phyloP scores from a whole-genome alignment of 2,329 filamentous ascomycete species.

The Claviceps digitariae region DNA sequence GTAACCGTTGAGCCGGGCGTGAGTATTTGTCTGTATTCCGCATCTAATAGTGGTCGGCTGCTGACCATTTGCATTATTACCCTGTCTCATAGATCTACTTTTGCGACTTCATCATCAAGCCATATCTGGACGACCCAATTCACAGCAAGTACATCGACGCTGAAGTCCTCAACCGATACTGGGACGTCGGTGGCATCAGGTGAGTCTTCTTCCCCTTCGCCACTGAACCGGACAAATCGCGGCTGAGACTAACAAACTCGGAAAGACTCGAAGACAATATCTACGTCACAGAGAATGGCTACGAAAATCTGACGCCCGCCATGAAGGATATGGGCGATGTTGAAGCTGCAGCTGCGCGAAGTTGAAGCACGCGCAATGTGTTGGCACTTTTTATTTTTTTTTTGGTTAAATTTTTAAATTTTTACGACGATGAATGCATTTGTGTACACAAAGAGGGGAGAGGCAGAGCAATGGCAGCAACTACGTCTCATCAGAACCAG shows the following conservation, averaged over 20 bases:
- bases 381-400: background rate
- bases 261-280: conserved; percentile 55
- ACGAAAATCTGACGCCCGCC: conserved; percentile 59
- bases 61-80: conserved; percentile 3
- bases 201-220: conserved; percentile 19
- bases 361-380: background rate
- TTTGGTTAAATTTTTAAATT: background rate
- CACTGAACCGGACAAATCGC: background rate
- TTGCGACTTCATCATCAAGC: conserved; percentile 75
- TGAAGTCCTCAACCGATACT: conserved; percentile 61
- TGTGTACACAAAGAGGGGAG: too few species aligned
- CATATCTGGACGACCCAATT: conserved; percentile 59
- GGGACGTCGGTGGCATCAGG: conserved; percentile 66
- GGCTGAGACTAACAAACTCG: background rate
- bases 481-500: background rate
- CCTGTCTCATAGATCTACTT: conserved; percentile 60
- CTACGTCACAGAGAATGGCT: conserved; percentile 53
- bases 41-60: background rate
- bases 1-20: conserved; percentile 92
- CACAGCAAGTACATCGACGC: conserved; percentile 66
- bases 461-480: background rate
- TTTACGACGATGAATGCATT: too few species aligned
- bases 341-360: conserved; percentile 23
- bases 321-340: conserved; percentile 53
- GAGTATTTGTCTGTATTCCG: conserved; percentile 21